phyloP scores from a whole-genome alignment of 305 asterid species.

The Fraxinus angustifolia region DNA sequence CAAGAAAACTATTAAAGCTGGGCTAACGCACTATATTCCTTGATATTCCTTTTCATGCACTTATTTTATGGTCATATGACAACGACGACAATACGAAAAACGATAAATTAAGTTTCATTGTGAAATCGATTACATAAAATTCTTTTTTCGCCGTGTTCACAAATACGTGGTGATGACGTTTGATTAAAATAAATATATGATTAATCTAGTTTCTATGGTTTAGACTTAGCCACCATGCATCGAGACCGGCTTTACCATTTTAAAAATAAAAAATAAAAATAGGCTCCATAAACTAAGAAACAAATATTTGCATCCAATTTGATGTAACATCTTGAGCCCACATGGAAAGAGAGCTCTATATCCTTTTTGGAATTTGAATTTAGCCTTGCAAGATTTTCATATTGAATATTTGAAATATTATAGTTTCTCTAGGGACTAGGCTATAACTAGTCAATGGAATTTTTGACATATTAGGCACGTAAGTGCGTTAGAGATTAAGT shows the following conservation, averaged over 20 bases:
- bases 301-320: constrained; percentile 25
- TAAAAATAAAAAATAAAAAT: background rate
- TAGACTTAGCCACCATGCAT: constrained; percentile 32
- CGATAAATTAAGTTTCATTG: background rate
- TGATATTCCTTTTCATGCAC: constrained; percentile 2
- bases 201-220: constrained; percentile 27
- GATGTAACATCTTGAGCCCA: constrained; percentile 30
- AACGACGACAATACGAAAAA: background rate
- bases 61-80: background rate
- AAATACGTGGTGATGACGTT: constrained; percentile 22
- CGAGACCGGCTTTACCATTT: constrained; percentile 8
- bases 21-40: constrained; percentile 17
- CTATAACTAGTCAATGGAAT: background rate
- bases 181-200: background rate
- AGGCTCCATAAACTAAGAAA: constrained; percentile 28
- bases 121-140: background rate
- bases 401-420: background rate
- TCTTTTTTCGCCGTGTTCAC: background rate
- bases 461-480: background rate
- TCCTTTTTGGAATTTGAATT: background rate
- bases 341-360: constrained; percentile 24
- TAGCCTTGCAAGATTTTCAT: background rate
- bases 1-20: constrained; percentile 38
- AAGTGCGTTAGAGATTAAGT: background rate
- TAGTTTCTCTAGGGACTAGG: background rate